Conservation (phyloP, 2,329 filamentous ascomycete genomes). For the Biscogniauxia marginata region DNA sequence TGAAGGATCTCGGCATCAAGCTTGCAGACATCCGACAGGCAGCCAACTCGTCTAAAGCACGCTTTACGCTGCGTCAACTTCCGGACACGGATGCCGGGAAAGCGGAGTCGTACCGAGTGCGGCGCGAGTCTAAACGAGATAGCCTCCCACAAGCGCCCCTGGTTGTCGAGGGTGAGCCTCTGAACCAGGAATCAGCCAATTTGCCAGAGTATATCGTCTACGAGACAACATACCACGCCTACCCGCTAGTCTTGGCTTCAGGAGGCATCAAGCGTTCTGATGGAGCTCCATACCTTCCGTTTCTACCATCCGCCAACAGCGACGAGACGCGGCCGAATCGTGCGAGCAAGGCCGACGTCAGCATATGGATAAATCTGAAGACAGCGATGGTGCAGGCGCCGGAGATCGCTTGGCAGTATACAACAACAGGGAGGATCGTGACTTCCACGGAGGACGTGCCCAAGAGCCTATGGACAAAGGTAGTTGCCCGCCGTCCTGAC, state of each 20-base stretch:
- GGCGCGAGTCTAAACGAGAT: constrained; percentile 31
- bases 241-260: constrained; percentile 41
- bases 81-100: constrained; percentile 23
- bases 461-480: constrained; percentile 41
- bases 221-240: constrained; percentile 45
- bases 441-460: constrained; percentile 33
- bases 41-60: constrained; percentile 37
- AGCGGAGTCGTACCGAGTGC: constrained; percentile 36
- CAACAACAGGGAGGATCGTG: constrained; percentile 36
- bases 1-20: constrained; percentile 35
- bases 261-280: constrained; percentile 42
- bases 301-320: constrained; percentile 28
- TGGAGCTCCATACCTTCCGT: constrained; percentile 35
- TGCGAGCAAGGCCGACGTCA: constrained; percentile 39
- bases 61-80: constrained; percentile 34
- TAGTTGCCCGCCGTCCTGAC: constrained; percentile 40
- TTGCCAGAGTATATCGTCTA: constrained; percentile 43
- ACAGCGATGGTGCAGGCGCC: constrained; percentile 33
- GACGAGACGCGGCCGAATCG: constrained; percentile 30
- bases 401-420: constrained; percentile 38
- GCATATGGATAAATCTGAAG: constrained; percentile 41
- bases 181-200: constrained; percentile 32
- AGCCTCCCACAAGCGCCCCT: constrained; percentile 21
- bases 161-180: constrained; percentile 31
- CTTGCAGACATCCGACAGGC: constrained; percentile 37